These are phyloP conservation scores for Hypoxylon sp. DNA, from an alignment of 2,329 filamentous ascomycete genomes.

Conservation along the genomic window DNA sequence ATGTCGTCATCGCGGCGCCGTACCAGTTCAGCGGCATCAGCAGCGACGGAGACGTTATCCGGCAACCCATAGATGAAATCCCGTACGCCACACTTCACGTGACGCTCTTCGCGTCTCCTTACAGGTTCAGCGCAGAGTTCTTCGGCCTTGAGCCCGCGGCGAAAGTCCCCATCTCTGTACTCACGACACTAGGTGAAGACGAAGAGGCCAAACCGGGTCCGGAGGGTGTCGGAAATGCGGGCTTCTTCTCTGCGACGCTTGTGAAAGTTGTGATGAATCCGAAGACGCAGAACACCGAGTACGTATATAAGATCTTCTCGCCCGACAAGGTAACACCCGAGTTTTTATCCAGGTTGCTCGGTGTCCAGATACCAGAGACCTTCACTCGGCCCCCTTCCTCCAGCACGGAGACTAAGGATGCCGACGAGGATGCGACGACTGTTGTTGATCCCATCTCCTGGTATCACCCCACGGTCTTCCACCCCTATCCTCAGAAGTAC, in stretches of 20 bases:
- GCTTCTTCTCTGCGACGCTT: slow-evolving; percentile 89
- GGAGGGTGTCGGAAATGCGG: slow-evolving; percentile 77
- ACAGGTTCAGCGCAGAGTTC: slow-evolving; percentile 76
- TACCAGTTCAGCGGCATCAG: slow-evolving; percentile 83
- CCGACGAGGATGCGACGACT: slow-evolving; percentile 53
- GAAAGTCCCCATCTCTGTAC: slow-evolving; percentile 78
- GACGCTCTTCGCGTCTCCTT: slow-evolving; percentile 86
- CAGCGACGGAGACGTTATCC: slow-evolving; percentile 75
- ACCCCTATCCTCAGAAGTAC: slow-evolving; percentile 88
- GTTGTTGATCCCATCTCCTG: slow-evolving; percentile 74
- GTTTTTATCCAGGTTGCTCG: slow-evolving; percentile 69
- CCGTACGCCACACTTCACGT: slow-evolving; percentile 91
- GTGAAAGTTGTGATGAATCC: slow-evolving; percentile 76
- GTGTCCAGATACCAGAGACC: slow-evolving; percentile 61
- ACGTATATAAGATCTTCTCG: slow-evolving; percentile 77
- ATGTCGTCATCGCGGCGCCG: slow-evolving; percentile 86
- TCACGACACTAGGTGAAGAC: slow-evolving; percentile 81
- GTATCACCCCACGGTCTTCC: slow-evolving; percentile 83
- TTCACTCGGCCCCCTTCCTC: slow-evolving; percentile 48
- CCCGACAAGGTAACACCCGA: slow-evolving; percentile 65
- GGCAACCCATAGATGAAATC: slow-evolving; percentile 79
- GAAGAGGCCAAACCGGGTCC: slow-evolving; percentile 66
- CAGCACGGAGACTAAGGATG: slow-evolving; percentile 41
- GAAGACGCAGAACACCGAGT: slow-evolving; percentile 66
- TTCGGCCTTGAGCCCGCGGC: slow-evolving; percentile 76